Evolutionary conservation across 805 yeast species (phyloP).

Genomic region (Priceomyces melissophilus): DNA sequence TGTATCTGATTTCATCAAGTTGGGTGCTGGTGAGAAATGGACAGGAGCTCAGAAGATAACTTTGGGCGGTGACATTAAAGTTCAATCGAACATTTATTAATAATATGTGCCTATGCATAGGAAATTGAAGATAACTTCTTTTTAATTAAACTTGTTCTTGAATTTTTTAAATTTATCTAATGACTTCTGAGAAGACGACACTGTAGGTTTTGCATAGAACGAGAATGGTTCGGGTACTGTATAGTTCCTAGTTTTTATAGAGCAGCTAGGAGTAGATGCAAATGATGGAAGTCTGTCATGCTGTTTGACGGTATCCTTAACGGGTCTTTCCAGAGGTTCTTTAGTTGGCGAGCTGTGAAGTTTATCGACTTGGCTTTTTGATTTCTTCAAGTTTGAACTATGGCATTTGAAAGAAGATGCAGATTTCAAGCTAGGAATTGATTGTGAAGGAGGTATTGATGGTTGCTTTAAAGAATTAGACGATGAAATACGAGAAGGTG

Average conservation of each 20-base stretch:
- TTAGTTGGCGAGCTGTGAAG: not conserved
- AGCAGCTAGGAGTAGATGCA: slow-evolving; percentile 1
- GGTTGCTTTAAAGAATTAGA: not conserved
- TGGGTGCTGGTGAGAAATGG: slow-evolving; percentile 77
- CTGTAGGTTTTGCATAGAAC: slow-evolving; percentile 36
- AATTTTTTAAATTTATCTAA: slow-evolving; percentile 32
- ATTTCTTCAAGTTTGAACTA: slow-evolving; percentile 3
- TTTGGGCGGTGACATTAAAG: slow-evolving; percentile 58
- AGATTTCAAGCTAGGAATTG: slow-evolving; percentile 10
- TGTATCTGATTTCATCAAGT: slow-evolving; percentile 62
- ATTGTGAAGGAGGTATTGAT: not conserved
- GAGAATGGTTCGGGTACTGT: slow-evolving; percentile 30
- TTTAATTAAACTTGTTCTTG: slow-evolving; percentile 26
- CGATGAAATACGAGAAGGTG: slow-evolving; percentile 8
- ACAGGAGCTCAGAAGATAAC: slow-evolving; percentile 59
- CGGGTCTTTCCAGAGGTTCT: slow-evolving; percentile 10
- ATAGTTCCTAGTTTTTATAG: slow-evolving; percentile 8
- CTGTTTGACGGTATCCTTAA: slow-evolving; percentile 6
- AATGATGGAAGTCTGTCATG: not conserved
- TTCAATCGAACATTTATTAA: slow-evolving; percentile 48
- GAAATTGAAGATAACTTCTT: not conserved
- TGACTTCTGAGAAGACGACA: slow-evolving; percentile 39
- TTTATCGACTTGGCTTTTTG: slow-evolving; percentile 1
- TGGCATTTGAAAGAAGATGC: slow-evolving; percentile 9
- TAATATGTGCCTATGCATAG: not conserved